Percentiles rank a stretch among this genome's conserved stretches.
Conservation (phyloP, 345 rosid genomes). For the Limnanthes douglasii region DNA sequence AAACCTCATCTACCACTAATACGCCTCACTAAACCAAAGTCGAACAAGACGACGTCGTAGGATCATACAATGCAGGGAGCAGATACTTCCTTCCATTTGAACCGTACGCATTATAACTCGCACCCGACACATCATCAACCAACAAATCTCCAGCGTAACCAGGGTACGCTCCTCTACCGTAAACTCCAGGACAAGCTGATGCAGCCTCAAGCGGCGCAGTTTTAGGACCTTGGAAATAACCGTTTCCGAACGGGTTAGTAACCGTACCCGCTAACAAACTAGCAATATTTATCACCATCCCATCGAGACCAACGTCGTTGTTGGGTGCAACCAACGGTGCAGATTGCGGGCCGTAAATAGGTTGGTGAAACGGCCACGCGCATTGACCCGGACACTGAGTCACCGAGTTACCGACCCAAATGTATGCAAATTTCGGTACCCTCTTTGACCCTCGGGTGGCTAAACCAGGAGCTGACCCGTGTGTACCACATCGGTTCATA, state of each 20-base stretch:
- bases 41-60: constrained; percentile 34
- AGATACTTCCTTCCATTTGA: constrained; percentile 52
- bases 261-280: constrained; percentile 71
- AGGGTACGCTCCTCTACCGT: constrained; percentile 70
- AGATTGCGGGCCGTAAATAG: constrained; percentile 67
- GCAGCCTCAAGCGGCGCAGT: constrained; percentile 79
- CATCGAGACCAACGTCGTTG: constrained; percentile 72
- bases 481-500: constrained; percentile 61
- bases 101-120: constrained; percentile 66
- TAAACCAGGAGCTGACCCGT: constrained; percentile 19
- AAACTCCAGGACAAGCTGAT: constrained; percentile 69
- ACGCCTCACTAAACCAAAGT: constrained; percentile 43
- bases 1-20: too few species aligned
- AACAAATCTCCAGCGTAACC: constrained; percentile 59
- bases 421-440: constrained; percentile 36
- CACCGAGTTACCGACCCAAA: constrained; percentile 85
- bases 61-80: constrained; percentile 76
- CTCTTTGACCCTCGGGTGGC: constrained; percentile 6
- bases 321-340: constrained; percentile 66
- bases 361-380: constrained; percentile 94
- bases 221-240: constrained; percentile 62
- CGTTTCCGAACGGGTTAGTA: constrained; percentile 77
- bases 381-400: constrained; percentile 82
- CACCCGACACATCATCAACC: constrained; percentile 46
- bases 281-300: constrained; percentile 67